Conservation (phyloP, 176 grass and related monocot genomes). For the Phragmites australis region DNA sequence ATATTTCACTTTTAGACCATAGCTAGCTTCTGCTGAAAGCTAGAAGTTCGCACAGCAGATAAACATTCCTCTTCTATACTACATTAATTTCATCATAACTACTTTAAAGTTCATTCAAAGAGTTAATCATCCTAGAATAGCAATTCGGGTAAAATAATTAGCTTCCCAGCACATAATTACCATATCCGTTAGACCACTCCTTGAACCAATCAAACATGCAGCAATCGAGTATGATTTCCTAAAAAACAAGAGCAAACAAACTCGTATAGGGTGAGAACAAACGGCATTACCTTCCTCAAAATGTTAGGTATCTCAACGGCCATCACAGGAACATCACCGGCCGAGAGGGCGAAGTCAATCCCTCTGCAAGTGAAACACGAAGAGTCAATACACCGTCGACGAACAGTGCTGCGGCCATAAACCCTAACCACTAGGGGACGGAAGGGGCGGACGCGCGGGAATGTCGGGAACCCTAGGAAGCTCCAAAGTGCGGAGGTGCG, state of each 20-base stretch:
- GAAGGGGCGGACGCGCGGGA: not conserved
- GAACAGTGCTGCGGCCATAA: not conserved
- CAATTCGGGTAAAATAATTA: not conserved
- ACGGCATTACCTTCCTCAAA: slow-evolving; percentile 61
- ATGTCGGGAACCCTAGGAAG: not conserved
- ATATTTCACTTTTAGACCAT: not conserved
- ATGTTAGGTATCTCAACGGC: slow-evolving; percentile 55
- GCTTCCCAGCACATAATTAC: not conserved
- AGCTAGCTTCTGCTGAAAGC: not conserved
- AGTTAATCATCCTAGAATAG: not conserved
- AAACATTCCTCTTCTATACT: not conserved
- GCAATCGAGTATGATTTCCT: not conserved
- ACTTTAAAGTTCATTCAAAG: not conserved
- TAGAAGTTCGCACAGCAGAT: not conserved
- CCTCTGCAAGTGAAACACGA: slow-evolving; percentile 55
- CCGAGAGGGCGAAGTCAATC: slow-evolving; percentile 84
- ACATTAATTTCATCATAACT: not conserved
- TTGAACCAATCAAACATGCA: not conserved
- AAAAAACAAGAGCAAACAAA: not conserved
- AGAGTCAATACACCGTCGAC: not conserved
- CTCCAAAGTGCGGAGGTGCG: not conserved
- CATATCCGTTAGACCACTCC: not conserved
- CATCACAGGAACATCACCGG: slow-evolving; percentile 57
- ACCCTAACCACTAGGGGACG: slow-evolving; percentile 30
- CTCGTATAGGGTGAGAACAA: not conserved